Evolutionary conservation across 345 rosid genomes (phyloP).

Genomic region (Salix udensis): DNA sequence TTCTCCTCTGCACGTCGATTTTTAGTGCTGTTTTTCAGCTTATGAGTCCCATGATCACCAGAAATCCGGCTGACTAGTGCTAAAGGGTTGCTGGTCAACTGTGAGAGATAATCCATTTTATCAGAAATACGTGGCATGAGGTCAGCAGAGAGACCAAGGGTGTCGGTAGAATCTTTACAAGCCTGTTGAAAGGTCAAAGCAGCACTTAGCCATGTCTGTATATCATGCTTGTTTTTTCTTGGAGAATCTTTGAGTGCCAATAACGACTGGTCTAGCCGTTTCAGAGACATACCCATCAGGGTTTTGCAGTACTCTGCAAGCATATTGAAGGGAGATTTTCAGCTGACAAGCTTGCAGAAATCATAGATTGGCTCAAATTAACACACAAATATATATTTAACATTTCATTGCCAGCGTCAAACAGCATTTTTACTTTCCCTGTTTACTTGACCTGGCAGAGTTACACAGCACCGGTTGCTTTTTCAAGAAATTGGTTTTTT

Average conservation of each 20-base stretch:
- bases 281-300: slow-evolving; percentile 49
- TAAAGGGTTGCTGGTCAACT: slow-evolving; percentile 54
- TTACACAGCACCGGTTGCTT: no score
- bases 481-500: no score
- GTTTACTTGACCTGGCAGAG: no score
- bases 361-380: no score
- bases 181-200: slow-evolving; percentile 65
- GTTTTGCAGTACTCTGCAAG: slow-evolving; percentile 49
- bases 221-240: slow-evolving; percentile 39
- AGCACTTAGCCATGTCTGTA: slow-evolving; percentile 80
- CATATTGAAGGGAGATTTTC: not conserved
- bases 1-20: slow-evolving; percentile 10
- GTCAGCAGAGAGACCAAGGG: slow-evolving; percentile 9
- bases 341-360: no score
- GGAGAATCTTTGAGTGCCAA: slow-evolving; percentile 41
- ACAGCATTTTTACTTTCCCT: no score
- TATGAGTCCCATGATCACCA: not conserved
- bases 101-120: slow-evolving; percentile 61
- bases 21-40: not conserved
- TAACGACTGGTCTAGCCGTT: slow-evolving; percentile 47
- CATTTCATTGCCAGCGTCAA: not conserved
- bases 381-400: not conserved
- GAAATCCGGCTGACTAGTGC: slow-evolving; percentile 44
- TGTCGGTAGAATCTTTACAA: slow-evolving; percentile 57
- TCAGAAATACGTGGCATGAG: slow-evolving; percentile 30